These are phyloP conservation scores for Cicer yamashitae DNA, from an alignment of 306 rosid genomes.

Conservation along the genomic window DNA sequence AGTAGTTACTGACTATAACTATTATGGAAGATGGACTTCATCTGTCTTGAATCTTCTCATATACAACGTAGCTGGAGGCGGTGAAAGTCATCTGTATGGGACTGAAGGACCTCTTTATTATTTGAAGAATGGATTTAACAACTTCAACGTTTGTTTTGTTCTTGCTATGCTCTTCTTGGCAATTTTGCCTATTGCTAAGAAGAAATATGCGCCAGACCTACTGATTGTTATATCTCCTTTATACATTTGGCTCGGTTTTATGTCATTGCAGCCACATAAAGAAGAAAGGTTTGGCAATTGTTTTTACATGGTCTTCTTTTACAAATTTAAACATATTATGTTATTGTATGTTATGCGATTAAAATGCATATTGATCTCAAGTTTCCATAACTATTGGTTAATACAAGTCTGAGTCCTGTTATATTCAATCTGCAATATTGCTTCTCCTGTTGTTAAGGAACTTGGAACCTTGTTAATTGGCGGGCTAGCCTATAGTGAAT, in stretches of 20 bases:
- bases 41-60: slow-evolving; percentile 83
- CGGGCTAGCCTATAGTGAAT: not conserved
- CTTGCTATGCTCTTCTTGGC: slow-evolving; percentile 87
- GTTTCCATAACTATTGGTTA: slow-evolving; percentile 15
- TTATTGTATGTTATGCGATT: slow-evolving; percentile 35
- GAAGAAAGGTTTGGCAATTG: slow-evolving; percentile 78
- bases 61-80: slow-evolving; percentile 93
- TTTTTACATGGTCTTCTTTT: slow-evolving; percentile 37
- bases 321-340: slow-evolving; percentile 22
- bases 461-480: slow-evolving; percentile 20
- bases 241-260: slow-evolving; percentile 89
- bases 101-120: slow-evolving; percentile 85
- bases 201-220: slow-evolving; percentile 78
- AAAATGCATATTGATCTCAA: slow-evolving; percentile 27
- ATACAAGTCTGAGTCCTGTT: slow-evolving; percentile 4
- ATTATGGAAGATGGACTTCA: slow-evolving; percentile 89
- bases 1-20: slow-evolving; percentile 62
- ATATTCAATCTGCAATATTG: slow-evolving; percentile 8
- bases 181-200: slow-evolving; percentile 72
- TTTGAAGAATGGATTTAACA: slow-evolving; percentile 93
- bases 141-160: slow-evolving; percentile 81
- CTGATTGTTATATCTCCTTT: slow-evolving; percentile 85
- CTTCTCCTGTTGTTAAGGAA: not conserved
- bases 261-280: slow-evolving; percentile 97
- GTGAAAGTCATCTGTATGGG: slow-evolving; percentile 95